Percentiles rank a stretch among this genome's conserved stretches.
phyloP scores from a whole-genome alignment of 2,329 filamentous ascomycete genomes.

The Arthrobotrys iridis region DNA sequence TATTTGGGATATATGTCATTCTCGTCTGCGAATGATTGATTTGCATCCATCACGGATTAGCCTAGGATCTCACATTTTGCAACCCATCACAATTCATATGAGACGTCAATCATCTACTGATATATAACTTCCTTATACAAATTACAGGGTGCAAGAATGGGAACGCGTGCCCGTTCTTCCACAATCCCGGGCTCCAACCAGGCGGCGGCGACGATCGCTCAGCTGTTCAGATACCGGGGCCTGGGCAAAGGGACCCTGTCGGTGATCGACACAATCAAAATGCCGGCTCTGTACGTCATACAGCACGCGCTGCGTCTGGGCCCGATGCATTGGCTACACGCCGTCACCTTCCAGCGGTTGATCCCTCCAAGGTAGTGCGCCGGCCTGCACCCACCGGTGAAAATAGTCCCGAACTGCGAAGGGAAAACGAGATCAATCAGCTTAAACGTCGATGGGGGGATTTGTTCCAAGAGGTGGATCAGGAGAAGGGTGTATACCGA shows the following conservation, averaged over 20 bases:
- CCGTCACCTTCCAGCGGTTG: conserved; percentile 39
- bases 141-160: conserved; percentile 44
- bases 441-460: conserved; percentile 52
- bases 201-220: conserved; percentile 43
- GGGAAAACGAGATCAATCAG: conserved; percentile 54
- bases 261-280: conserved; percentile 27
- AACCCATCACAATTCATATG: conserved; percentile 6
- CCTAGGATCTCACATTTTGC: conserved; percentile 44
- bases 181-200: conserved; percentile 10
- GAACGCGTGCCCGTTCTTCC: conserved; percentile 31
- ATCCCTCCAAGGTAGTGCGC: conserved; percentile 47
- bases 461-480: conserved; percentile 44
- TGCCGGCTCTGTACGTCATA: conserved; percentile 34
- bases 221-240: conserved; percentile 25
- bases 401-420: conserved; percentile 50
- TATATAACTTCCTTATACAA: conserved; percentile 7
- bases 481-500: conserved; percentile 34
- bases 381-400: conserved; percentile 43
- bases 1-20: conserved; percentile 12
- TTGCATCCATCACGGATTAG: conserved; percentile 23
- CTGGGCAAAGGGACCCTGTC: conserved; percentile 19
- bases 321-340: conserved; percentile 40
- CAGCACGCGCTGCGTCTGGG: conserved; percentile 40
- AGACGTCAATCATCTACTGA: conserved; percentile 21
- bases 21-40: conserved; percentile 11